Base-by-base conservation (phyloP, 768 basidiomycete genomes). In the Trametes sanguinea region DNA sequence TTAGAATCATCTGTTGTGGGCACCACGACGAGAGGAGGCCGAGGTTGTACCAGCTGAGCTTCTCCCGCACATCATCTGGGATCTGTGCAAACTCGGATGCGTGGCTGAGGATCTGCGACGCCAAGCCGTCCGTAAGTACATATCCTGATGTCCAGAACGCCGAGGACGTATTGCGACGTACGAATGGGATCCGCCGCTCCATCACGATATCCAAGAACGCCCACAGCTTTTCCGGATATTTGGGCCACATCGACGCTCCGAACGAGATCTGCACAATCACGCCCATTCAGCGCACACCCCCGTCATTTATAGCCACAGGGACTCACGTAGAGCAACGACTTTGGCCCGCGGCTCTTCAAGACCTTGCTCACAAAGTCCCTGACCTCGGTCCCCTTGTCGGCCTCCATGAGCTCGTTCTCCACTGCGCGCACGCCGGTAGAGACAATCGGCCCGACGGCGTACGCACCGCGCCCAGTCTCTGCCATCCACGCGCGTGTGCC, bases 1-100 rank as follows among this genome's bases (percentile, higher is more conserved):
- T 39, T 9, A 70, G 58, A 17, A 71, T 66, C 40, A 62, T 47
- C 55, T 69, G 66, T 53, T 71, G 69, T 2, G 68, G 69, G 17
- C 63, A 54, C 69, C 68, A 69, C 4, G 51, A 47, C 5, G 66
- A 65, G 29, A 71, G 46, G 10, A 67, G n/a, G 30, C 66, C 69
- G 37, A 60, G 46, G 11, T 54, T 57, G 30, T 57, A 67, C 14
- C 47, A 32, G 16, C 61, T 43, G 16, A 69, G 54, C 39, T 59
- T 64, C 27, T 54, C 50, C 22, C 35, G 32, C 10, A 66, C 47
- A 6, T 53, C 58, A 3, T 57, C 60, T 14, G 68, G 66, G 7
- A 69, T 29, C 0, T 33, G 17, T 8, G 62, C 56, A 1, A 54
- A 40, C 4, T 51, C 55, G 0, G 65, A 62, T 14, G 68, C 66